Evolutionary conservation across 345 rosid species (phyloP).

Genomic region (Tarenaya hassleriana): DNA sequence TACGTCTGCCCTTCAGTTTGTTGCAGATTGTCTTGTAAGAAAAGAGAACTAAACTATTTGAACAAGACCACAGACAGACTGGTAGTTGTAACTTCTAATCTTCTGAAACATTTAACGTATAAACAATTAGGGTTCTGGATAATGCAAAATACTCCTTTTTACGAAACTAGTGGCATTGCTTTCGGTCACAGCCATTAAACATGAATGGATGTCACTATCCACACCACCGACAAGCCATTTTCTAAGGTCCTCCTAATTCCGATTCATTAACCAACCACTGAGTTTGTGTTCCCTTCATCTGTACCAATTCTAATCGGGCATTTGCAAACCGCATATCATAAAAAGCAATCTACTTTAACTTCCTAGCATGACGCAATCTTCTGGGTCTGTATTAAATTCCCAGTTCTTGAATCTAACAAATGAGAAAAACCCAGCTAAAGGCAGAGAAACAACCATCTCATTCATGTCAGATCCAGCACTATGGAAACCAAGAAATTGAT

Average conservation of each 20-base stretch:
- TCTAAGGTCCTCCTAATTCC: slow-evolving; percentile 20
- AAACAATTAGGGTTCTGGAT: slow-evolving; percentile 18
- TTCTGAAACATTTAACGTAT: slow-evolving; percentile 9
- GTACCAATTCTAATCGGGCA: no score
- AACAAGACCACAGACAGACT: slow-evolving; percentile 27
- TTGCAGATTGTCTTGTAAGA: slow-evolving; percentile 24
- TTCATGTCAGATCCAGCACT: neutral
- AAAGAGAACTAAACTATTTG: slow-evolving; percentile 18
- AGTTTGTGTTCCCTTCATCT: slow-evolving; percentile 16
- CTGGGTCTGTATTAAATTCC: neutral
- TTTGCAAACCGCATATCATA: no score
- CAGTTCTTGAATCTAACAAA: neutral
- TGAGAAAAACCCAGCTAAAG: neutral
- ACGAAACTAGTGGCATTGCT: slow-evolving; percentile 6
- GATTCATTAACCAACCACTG: slow-evolving; percentile 16
- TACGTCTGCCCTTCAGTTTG: slow-evolving; percentile 18
- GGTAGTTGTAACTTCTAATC: slow-evolving; percentile 31
- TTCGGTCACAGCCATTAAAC: slow-evolving; percentile 24
- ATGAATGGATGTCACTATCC: slow-evolving; percentile 20
- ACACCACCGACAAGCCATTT: slow-evolving; percentile 11
- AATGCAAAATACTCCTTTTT: slow-evolving; percentile 22
- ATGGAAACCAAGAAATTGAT: neutral
- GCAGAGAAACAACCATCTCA: neutral
- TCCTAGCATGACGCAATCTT: neutral
- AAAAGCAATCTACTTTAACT: slow-evolving; percentile 1